These are phyloP conservation scores for Sophora flavescens DNA, from an alignment of 306 rosid genomes.

Conservation along the genomic window DNA sequence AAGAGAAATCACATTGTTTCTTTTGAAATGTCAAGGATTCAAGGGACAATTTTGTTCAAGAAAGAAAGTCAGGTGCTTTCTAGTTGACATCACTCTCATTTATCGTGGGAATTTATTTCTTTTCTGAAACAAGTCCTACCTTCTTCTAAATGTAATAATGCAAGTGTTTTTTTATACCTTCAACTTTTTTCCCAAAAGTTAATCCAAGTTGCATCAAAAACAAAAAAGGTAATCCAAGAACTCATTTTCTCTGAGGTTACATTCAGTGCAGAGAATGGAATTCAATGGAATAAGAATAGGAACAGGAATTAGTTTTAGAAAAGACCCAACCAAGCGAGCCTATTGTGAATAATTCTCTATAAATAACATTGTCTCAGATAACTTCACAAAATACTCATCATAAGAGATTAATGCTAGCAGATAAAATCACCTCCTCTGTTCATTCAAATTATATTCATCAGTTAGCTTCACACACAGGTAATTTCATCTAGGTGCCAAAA, in stretches of 20 bases:
- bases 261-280: too few species aligned
- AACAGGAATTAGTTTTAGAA: neutral
- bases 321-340: neutral
- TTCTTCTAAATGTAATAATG: neutral
- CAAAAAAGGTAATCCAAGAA: neutral
- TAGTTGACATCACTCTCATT: neutral
- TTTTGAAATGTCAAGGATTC: neutral
- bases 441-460: neutral
- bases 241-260: neutral
- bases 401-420: constrained; percentile 2
- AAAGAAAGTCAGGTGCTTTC: neutral
- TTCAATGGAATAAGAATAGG: too few species aligned
- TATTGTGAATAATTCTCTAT: neutral
- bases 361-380: neutral
- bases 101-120: too few species aligned
- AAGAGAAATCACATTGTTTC: neutral
- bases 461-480: neutral
- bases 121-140: neutral
- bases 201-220: neutral
- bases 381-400: neutral
- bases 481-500: neutral
- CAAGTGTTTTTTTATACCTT: neutral
- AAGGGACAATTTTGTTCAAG: neutral
- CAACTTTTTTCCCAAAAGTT: neutral
- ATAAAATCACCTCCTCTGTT: neutral